Evolutionary conservation across 768 basidiomycete species (phyloP).

Genomic region (Tricholoma sp.): DNA sequence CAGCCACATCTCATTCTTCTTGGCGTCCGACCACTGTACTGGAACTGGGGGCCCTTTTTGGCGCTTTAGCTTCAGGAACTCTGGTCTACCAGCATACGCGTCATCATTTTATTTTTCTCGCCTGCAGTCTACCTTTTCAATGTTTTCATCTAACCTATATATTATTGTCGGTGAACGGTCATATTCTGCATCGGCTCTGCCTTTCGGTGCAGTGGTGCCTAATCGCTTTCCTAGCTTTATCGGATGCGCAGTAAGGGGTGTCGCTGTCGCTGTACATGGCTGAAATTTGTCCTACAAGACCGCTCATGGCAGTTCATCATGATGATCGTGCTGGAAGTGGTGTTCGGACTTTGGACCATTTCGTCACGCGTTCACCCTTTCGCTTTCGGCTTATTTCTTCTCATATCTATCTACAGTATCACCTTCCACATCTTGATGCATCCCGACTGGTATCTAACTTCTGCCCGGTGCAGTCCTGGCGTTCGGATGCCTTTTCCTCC

Average conservation of each 20-base stretch:
- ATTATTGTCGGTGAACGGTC: constrained; percentile 28
- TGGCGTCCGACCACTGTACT: constrained; percentile 59
- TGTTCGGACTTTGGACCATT: constrained; percentile 80
- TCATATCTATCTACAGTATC: constrained; percentile 34
- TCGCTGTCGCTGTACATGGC: constrained; percentile 84
- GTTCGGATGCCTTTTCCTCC: constrained; percentile 54
- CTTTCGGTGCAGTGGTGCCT: constrained; percentile 62
- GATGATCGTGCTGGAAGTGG: constrained; percentile 76
- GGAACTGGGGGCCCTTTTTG: constrained; percentile 76
- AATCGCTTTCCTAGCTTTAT: constrained; percentile 52
- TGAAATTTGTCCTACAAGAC: constrained; percentile 80
- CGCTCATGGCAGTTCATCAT: constrained; percentile 79
- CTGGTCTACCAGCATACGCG: constrained; percentile 66
- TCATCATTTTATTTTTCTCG: constrained; percentile 57
- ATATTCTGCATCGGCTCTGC: constrained; percentile 70
- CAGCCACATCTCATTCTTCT: background rate
- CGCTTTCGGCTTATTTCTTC: background rate
- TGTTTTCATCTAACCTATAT: background rate
- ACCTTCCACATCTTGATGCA: constrained; percentile 67
- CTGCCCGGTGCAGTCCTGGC: constrained; percentile 64
- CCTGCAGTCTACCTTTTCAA: constrained; percentile 45
- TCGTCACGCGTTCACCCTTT: constrained; percentile 48
- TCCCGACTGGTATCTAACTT: constrained; percentile 69
- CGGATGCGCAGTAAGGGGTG: constrained; percentile 70
- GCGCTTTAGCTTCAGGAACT: constrained; percentile 59